These are phyloP conservation scores for Lactarius vividus DNA, from an alignment of 768 basidiomycete genomes.

Conservation along the genomic window DNA sequence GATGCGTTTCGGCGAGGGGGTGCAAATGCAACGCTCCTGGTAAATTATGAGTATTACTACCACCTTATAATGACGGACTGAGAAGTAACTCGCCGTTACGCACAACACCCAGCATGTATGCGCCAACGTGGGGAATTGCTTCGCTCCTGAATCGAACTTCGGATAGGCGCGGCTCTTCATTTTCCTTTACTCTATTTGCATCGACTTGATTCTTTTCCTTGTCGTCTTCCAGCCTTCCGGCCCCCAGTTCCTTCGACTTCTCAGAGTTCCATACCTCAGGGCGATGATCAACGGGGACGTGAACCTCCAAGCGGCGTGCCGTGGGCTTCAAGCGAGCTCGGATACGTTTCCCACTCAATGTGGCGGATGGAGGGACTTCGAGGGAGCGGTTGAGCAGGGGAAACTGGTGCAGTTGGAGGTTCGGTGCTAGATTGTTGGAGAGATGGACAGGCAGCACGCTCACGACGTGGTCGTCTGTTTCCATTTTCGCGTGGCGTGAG, in stretches of 20 bases:
- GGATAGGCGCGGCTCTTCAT: constrained; percentile 48
- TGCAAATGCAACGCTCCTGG: constrained; percentile 73
- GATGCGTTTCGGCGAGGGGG: constrained; percentile 74
- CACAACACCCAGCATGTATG: constrained; percentile 75
- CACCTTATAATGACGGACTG: neutral
- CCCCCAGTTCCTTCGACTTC: constrained; percentile 61
- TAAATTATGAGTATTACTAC: constrained; percentile 19
- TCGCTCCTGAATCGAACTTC: constrained; percentile 77
- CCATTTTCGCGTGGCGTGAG: constrained; percentile 19
- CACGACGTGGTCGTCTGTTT: constrained; percentile 58
- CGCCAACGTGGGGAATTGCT: constrained; percentile 58
- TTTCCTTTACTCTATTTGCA: constrained; percentile 32
- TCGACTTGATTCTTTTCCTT: constrained; percentile 70
- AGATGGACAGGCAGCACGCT: constrained; percentile 69
- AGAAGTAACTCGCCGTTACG: constrained; percentile 54
- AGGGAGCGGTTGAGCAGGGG: constrained; percentile 73
- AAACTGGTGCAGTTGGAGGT: constrained; percentile 78
- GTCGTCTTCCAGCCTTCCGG: constrained; percentile 69
- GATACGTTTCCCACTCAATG: constrained; percentile 70
- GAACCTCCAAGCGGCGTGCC: constrained; percentile 65
- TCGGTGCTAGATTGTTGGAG: constrained; percentile 57
- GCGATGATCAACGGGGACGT: constrained; percentile 78
- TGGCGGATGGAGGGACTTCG: constrained; percentile 73
- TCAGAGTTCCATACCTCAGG: constrained; percentile 80
- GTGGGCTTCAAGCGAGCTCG: constrained; percentile 67